These are phyloP conservation scores for Helenozyma rhizophorensis DNA, from an alignment of 805 yeast genomes.

Conservation along the genomic window DNA sequence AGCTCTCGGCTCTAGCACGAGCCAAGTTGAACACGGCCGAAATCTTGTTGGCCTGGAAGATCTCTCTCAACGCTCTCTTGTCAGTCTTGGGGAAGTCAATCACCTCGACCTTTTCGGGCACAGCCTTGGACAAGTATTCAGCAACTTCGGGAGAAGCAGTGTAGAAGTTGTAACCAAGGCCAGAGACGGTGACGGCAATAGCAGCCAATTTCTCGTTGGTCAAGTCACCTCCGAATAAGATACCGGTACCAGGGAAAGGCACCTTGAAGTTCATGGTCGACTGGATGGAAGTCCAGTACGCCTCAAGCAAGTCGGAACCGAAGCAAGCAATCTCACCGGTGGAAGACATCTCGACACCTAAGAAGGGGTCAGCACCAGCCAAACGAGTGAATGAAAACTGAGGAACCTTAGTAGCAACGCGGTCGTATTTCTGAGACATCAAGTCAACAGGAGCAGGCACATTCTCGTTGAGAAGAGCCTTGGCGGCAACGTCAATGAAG, in stretches of 20 bases:
- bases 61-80: slow-evolving; percentile 88
- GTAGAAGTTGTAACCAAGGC: slow-evolving; percentile 78
- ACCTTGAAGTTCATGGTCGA: slow-evolving; percentile 95
- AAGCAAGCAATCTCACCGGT: slow-evolving; percentile 99
- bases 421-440: slow-evolving; percentile 69
- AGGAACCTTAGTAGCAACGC: slow-evolving; percentile 96
- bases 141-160: slow-evolving; percentile 73
- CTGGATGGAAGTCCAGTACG: slow-evolving; percentile 97
- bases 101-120: slow-evolving; percentile 48
- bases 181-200: slow-evolving; percentile 65
- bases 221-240: slow-evolving; percentile 92
- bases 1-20: slow-evolving; percentile 76
- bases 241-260: slow-evolving; percentile 86
- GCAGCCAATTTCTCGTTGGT: slow-evolving; percentile 62
- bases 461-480: slow-evolving; percentile 70
- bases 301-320: slow-evolving; percentile 80
- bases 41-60: slow-evolving; percentile 82
- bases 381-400: slow-evolving; percentile 97
- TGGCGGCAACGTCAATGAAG: slow-evolving; percentile 92
- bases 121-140: slow-evolving; percentile 54
- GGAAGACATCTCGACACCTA: slow-evolving; percentile 99
- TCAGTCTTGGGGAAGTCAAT: slow-evolving; percentile 92
- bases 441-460: slow-evolving; percentile 79
- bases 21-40: slow-evolving; percentile 91
- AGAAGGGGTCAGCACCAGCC: slow-evolving; percentile 98